A percentile compares a stretch with the other conserved stretches of the same genome.
These are phyloP conservation scores for Heliosperma pusillum DNA, from an alignment of 148 eudicot species.

Conservation along the genomic window DNA sequence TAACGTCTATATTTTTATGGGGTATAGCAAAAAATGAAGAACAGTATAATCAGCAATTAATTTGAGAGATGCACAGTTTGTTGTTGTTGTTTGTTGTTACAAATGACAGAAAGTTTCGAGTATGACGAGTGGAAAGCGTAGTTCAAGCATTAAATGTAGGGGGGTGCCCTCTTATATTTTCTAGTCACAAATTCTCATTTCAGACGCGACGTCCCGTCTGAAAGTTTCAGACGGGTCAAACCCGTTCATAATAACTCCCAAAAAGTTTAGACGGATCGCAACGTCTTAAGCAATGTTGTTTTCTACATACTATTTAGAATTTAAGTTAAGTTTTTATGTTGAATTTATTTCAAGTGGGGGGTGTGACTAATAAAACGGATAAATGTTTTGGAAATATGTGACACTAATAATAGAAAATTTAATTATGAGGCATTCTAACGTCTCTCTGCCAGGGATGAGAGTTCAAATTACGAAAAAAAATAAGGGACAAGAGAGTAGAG, in stretches of 20 bases:
- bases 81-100: conserved; percentile 18
- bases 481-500: conserved; percentile 21
- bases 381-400: conserved; percentile 16
- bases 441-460: background rate
- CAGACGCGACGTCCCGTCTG: no score
- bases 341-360: no score
- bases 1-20: conserved; percentile 26
- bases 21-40: background rate
- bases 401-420: conserved; percentile 21
- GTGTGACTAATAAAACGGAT: background rate
- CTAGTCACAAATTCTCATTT: no score
- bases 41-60: background rate
- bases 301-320: no score
- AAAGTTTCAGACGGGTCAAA: no score
- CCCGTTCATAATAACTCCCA: no score
- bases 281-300: no score
- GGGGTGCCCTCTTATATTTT: conserved; percentile 15
- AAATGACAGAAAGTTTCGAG: background rate
- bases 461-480: background rate
- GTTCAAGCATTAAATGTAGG: conserved; percentile 44
- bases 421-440: conserved; percentile 27
- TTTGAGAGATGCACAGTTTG: conserved; percentile 8
- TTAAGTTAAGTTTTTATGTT: no score
- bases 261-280: no score
- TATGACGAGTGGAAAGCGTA: conserved; percentile 17